A percentile compares a stretch with the other conserved stretches of the same genome.
Conservation (phyloP, 208 protist species). For the Leishmania braziliensis region DNA sequence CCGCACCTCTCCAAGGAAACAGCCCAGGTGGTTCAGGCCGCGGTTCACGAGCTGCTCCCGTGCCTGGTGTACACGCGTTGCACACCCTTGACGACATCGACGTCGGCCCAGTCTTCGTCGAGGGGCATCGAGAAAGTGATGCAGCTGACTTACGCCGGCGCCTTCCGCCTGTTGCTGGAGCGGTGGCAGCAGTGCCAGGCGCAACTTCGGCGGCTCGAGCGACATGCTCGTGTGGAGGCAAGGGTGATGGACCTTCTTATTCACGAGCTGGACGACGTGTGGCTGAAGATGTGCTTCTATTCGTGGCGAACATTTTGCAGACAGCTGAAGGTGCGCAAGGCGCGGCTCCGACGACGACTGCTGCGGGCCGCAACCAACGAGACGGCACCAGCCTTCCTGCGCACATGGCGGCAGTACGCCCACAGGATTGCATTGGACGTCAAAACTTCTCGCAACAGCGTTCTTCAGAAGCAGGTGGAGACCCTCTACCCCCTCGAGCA, state of each 20-base stretch:
- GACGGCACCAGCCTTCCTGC: conserved; percentile 55
- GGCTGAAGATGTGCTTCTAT: conserved; percentile 86
- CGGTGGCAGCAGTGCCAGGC: conserved; percentile 53
- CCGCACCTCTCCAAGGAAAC: conserved; percentile 44
- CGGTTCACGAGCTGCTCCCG: conserved; percentile 78
- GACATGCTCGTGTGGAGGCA: conserved; percentile 47
- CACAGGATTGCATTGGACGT: conserved; percentile 65
- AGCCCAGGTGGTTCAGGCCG: conserved; percentile 51
- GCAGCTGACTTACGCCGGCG: conserved; percentile 63
- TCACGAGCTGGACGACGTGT: conserved; percentile 67
- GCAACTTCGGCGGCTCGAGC: conserved; percentile 39
- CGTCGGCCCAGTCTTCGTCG: not conserved
- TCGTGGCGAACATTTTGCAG: conserved; percentile 75
- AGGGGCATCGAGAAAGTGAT: conserved; percentile 9
- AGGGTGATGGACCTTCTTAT: conserved; percentile 79
- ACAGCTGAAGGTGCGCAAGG: conserved; percentile 55
- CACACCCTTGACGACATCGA: conserved; percentile 1
- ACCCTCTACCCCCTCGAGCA: conserved; percentile 64
- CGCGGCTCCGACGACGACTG: conserved; percentile 59
- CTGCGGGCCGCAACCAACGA: conserved; percentile 45
- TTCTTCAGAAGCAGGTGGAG: conserved; percentile 69
- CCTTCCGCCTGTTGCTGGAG: conserved; percentile 61
- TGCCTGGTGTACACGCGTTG: conserved; percentile 76
- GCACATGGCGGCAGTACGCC: conserved; percentile 76
- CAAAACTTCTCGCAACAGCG: conserved; percentile 54